These are phyloP conservation scores for Papilionanthe hybrid DNA, from an alignment of 116 monocot species.

Conservation along the genomic window DNA sequence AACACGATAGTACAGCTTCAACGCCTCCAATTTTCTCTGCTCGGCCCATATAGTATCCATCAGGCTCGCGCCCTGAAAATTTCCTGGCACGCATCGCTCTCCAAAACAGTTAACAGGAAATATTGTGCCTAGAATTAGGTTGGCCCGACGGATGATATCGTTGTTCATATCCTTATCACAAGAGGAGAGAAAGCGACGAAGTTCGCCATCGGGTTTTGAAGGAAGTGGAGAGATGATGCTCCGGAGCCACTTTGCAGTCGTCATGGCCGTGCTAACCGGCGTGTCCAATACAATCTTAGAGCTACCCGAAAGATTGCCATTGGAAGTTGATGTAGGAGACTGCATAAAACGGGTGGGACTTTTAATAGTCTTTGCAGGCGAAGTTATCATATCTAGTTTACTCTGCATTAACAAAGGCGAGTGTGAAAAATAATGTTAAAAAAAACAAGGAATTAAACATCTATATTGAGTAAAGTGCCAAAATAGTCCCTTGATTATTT, in stretches of 20 bases:
- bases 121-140: constrained; percentile 40
- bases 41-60: constrained; percentile 57
- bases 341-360: constrained; percentile 22
- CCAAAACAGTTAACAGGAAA: constrained; percentile 33
- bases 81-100: constrained; percentile 12
- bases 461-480: neutral
- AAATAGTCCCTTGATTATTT: too few relatives aligned
- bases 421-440: neutral
- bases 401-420: constrained; percentile 20
- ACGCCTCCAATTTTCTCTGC: constrained; percentile 50
- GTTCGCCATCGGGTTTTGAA: constrained; percentile 38
- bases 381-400: constrained; percentile 22
- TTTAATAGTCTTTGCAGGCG: constrained; percentile 35
- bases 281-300: constrained; percentile 28
- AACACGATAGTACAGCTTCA: constrained; percentile 49
- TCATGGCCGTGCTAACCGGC: constrained; percentile 55
- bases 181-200: constrained; percentile 34
- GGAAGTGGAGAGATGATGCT: constrained; percentile 39
- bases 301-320: constrained; percentile 20
- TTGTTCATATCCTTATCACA: constrained; percentile 31
- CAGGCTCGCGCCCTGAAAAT: constrained; percentile 19
- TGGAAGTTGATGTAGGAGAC: constrained; percentile 27
- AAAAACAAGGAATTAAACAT: neutral
- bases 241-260: constrained; percentile 62
- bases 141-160: constrained; percentile 33